A percentile compares a stretch with the other conserved stretches of the same genome.
phyloP scores from a whole-genome alignment of 2,329 filamentous ascomycete genomes.

The Akanthomyces dipterigenus region DNA sequence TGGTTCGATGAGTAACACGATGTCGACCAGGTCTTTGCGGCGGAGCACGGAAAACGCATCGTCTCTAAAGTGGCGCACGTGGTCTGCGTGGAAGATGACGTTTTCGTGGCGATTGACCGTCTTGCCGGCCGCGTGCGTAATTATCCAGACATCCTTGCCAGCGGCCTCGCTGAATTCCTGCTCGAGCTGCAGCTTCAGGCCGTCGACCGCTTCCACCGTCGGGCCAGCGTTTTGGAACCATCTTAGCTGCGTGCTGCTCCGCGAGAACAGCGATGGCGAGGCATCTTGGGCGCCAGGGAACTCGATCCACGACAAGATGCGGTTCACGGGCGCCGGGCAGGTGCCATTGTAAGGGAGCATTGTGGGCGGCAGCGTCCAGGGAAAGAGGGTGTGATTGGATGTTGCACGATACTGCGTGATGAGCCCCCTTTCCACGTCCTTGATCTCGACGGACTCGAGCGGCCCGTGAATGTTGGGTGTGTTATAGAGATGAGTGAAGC shows the following conservation, averaged over 20 bases:
- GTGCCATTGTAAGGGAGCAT: constrained; percentile 70
- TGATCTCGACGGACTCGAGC: constrained; percentile 28
- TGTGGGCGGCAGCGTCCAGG: constrained; percentile 79
- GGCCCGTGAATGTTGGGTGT: constrained; percentile 58
- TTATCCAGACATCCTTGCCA: constrained; percentile 51
- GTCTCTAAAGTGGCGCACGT: constrained; percentile 70
- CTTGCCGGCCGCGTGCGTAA: constrained; percentile 75
- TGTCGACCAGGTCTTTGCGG: constrained; percentile 65
- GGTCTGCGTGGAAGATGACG: constrained; percentile 69
- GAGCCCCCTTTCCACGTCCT: constrained; percentile 44
- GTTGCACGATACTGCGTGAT: constrained; percentile 40
- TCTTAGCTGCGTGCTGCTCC: neutral
- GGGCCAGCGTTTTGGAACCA: constrained; percentile 33
- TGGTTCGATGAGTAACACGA: constrained; percentile 50
- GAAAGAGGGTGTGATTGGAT: constrained; percentile 79
- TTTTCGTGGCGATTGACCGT: constrained; percentile 82
- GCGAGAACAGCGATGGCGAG: constrained; percentile 23
- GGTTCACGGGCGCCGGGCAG: constrained; percentile 65
- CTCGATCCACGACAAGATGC: constrained; percentile 62
- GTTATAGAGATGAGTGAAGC: constrained; percentile 72
- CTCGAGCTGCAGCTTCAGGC: constrained; percentile 60
- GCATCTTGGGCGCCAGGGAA: constrained; percentile 44
- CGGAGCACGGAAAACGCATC: constrained; percentile 76
- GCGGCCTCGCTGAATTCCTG: constrained; percentile 45
- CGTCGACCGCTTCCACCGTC: constrained; percentile 45